phyloP scores from a whole-genome alignment of 306 rosid genomes.

The Lagenaria siceraria region DNA sequence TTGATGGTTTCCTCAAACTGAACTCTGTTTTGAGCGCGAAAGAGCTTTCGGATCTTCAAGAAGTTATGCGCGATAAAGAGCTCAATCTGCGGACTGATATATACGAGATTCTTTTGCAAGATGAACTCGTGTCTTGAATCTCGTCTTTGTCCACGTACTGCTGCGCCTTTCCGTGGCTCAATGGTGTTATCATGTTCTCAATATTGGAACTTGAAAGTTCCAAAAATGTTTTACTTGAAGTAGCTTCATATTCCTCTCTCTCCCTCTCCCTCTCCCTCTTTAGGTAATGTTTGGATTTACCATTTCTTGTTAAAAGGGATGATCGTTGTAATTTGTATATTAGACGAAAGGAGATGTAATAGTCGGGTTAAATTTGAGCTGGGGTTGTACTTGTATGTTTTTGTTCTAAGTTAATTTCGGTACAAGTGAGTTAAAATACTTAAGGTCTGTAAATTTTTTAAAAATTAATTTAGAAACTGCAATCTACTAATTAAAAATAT shows the following conservation, averaged over 20 bases:
- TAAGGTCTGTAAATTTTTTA: not conserved
- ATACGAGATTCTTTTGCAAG: conserved; percentile 85
- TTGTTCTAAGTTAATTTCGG: not conserved
- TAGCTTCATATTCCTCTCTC: not conserved
- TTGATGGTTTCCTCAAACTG: conserved; percentile 78
- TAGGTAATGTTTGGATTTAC: not conserved
- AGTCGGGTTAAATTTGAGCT: not conserved
- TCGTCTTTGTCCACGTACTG: not conserved
- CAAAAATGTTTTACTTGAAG: not conserved
- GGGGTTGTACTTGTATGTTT: not conserved
- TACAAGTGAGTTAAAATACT: not conserved
- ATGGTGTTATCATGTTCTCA: not conserved
- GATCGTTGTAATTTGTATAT: not conserved
- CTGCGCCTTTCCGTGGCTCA: not conserved
- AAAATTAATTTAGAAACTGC: not conserved
- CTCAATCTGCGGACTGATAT: conserved; percentile 88
- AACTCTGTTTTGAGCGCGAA: conserved; percentile 51
- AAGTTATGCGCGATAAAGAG: conserved; percentile 95
- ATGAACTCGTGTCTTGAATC: conserved; percentile 16
- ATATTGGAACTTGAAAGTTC: not conserved
- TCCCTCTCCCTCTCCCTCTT: not conserved
- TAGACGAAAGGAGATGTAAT: not conserved
- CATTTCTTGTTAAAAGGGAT: not conserved
- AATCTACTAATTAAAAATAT: not conserved
- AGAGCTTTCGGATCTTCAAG: conserved; percentile 93